Conservation (phyloP, 176 grass and related monocot genomes). For the Triticum timopheevii region DNA sequence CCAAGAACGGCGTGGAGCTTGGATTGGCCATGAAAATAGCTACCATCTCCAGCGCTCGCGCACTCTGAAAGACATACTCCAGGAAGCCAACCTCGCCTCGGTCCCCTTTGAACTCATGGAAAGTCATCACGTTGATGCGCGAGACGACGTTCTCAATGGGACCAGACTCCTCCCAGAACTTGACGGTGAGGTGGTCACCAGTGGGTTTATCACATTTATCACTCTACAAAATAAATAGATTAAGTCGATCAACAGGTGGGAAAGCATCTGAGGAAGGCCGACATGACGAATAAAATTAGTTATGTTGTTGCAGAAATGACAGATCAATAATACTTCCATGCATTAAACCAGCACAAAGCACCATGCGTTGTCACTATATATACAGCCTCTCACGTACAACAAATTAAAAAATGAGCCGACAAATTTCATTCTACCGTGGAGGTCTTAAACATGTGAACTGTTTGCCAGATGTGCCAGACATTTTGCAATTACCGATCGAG, state of each 20-base stretch:
- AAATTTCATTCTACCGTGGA: not conserved
- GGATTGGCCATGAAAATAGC: not conserved
- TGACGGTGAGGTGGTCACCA: not conserved
- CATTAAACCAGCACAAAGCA: not conserved
- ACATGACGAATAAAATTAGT: not conserved
- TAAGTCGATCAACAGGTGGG: not conserved
- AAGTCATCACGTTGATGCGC: not conserved
- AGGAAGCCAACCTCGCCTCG: not conserved
- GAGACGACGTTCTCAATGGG: not conserved
- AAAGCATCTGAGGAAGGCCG: not conserved
- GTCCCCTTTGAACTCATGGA: not conserved
- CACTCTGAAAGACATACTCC: not conserved
- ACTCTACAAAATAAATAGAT: not conserved
- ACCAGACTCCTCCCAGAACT: not conserved
- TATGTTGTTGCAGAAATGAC: not conserved
- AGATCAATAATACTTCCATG: not conserved
- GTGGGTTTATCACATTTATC: not conserved
- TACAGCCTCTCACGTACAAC: not conserved
- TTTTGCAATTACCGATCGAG: not conserved
- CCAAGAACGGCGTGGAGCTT: not conserved
- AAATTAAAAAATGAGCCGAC: not conserved
- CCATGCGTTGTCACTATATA: no score
- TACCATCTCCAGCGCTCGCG: not conserved
- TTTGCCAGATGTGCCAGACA: not conserved
- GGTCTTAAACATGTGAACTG: no score